These are phyloP conservation scores for Kwoniella sp. DNA, from an alignment of 768 basidiomycete genomes.

Conservation along the genomic window DNA sequence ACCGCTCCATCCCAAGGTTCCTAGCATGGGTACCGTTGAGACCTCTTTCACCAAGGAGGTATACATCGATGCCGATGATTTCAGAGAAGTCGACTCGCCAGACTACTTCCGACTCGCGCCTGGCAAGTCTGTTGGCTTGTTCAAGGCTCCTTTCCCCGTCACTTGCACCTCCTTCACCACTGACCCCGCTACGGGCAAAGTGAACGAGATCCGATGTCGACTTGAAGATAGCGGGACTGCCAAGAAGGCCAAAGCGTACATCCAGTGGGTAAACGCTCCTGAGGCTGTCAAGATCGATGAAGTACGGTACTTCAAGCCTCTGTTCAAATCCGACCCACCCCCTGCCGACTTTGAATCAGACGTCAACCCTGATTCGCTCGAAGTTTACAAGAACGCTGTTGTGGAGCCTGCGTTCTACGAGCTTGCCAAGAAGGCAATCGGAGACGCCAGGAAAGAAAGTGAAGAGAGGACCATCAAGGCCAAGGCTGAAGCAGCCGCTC, in stretches of 20 bases:
- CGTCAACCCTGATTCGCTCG: slow-evolving; percentile 77
- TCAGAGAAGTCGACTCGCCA: slow-evolving; percentile 78
- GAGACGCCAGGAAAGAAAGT: slow-evolving; percentile 64
- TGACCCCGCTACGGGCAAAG: slow-evolving; percentile 70
- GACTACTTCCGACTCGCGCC: slow-evolving; percentile 98
- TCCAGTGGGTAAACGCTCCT: slow-evolving; percentile 77
- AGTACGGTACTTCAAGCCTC: slow-evolving; percentile 83
- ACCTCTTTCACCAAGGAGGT: slow-evolving; percentile 78
- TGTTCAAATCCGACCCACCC: slow-evolving; percentile 95
- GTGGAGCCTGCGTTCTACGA: slow-evolving; percentile 87
- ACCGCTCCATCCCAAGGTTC: slow-evolving; percentile 89
- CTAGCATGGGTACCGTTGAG: slow-evolving; percentile 75
- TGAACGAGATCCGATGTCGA: slow-evolving; percentile 75
- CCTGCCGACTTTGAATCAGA: slow-evolving; percentile 78
- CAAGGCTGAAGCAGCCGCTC: slow-evolving; percentile 59
- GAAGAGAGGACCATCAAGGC: slow-evolving; percentile 60
- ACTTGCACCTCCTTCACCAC: slow-evolving; percentile 87
- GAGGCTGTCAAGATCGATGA: slow-evolving; percentile 73
- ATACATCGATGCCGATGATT: slow-evolving; percentile 93
- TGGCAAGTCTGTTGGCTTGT: slow-evolving; percentile 94
- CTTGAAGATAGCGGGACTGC: slow-evolving; percentile 65
- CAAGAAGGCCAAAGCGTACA: slow-evolving; percentile 77
- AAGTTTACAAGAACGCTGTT: slow-evolving; percentile 76
- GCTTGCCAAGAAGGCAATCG: slow-evolving; percentile 69
- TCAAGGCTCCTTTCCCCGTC: slow-evolving; percentile 88